phyloP scores from a whole-genome alignment of 169 alveolate genomes.

The Eimeria necatrix region DNA sequence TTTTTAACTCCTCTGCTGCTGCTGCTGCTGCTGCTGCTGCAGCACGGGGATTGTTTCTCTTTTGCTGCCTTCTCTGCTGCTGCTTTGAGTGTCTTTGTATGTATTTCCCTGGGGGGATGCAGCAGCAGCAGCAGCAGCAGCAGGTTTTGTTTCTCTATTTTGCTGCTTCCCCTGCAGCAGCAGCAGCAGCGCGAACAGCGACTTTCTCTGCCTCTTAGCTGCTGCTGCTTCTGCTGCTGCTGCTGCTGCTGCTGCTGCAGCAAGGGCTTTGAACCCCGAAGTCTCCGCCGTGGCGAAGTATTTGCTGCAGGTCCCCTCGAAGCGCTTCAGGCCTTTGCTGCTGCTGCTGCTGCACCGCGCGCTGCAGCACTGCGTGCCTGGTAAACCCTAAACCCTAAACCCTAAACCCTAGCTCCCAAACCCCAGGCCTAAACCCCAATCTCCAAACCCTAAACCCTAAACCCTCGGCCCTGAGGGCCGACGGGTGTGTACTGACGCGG shows the following conservation, averaged over 20 bases:
- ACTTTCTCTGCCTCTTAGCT: neutral
- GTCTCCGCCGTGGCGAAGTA: conserved; percentile 64
- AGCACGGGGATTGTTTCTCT: neutral
- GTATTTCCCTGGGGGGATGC: neutral
- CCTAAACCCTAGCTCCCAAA: neutral
- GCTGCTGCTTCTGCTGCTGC: neutral
- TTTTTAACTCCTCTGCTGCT: neutral
- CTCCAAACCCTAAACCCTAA: too few species aligned
- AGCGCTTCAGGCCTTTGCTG: conserved; percentile 80
- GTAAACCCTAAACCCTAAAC: conserved; percentile 10
- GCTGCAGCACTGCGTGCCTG: neutral
- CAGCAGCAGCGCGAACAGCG: too few species aligned
- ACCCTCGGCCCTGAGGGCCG: too few species aligned
- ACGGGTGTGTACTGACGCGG: too few species aligned
- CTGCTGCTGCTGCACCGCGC: conserved; percentile 60
- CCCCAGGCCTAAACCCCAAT: too few species aligned
- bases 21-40: neutral
- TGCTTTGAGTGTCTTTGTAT: neutral
- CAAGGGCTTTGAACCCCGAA: conserved; percentile 63
- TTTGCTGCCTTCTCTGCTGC: neutral
- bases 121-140: neutral
- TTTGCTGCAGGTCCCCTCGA: conserved; percentile 68
- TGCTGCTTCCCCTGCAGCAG: too few species aligned
- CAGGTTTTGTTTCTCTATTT: neutral
- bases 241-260: neutral